These are phyloP conservation scores for Sporothrix sp. DNA, from an alignment of 2,329 filamentous ascomycete species.

Conservation along the genomic window DNA sequence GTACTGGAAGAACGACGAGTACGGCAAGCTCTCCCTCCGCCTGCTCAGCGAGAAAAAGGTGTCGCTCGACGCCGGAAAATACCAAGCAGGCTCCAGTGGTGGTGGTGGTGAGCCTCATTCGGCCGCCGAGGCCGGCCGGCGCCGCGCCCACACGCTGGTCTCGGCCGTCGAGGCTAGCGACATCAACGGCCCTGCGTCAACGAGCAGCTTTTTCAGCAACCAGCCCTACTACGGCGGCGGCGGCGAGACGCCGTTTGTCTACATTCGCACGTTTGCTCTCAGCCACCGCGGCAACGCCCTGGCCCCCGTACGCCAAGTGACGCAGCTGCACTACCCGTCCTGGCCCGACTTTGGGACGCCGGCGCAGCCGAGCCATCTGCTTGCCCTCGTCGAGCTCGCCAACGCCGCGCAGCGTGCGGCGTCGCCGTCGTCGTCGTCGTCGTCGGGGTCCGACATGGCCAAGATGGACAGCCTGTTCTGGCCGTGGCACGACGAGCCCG, in stretches of 20 bases:
- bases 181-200: neutral
- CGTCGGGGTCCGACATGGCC: too few relatives aligned
- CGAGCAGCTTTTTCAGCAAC: neutral
- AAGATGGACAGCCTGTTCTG: slow-evolving; percentile 24
- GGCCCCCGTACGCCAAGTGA: slow-evolving; percentile 79
- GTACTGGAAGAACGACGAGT: slow-evolving; percentile 77
- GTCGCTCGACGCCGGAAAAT: slow-evolving; percentile 59
- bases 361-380: slow-evolving; percentile 74
- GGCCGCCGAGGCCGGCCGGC: slow-evolving; percentile 8
- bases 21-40: slow-evolving; percentile 67
- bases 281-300: slow-evolving; percentile 71
- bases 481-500: slow-evolving; percentile 50
- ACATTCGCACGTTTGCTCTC: slow-evolving; percentile 78
- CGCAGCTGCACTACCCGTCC: slow-evolving; percentile 86
- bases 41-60: slow-evolving; percentile 73
- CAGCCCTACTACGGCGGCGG: slow-evolving; percentile 14
- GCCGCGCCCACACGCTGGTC: slow-evolving; percentile 27
- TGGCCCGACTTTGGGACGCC: slow-evolving; percentile 97
- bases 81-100: slow-evolving; percentile 34
- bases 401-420: slow-evolving; percentile 59
- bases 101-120: too few relatives aligned
- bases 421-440: too few relatives aligned
- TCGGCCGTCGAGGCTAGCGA: slow-evolving; percentile 26
- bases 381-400: slow-evolving; percentile 82
- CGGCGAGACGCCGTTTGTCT: slow-evolving; percentile 61